phyloP scores from a whole-genome alignment of 129 eudicot genomes.

The Flaveria robusta region DNA sequence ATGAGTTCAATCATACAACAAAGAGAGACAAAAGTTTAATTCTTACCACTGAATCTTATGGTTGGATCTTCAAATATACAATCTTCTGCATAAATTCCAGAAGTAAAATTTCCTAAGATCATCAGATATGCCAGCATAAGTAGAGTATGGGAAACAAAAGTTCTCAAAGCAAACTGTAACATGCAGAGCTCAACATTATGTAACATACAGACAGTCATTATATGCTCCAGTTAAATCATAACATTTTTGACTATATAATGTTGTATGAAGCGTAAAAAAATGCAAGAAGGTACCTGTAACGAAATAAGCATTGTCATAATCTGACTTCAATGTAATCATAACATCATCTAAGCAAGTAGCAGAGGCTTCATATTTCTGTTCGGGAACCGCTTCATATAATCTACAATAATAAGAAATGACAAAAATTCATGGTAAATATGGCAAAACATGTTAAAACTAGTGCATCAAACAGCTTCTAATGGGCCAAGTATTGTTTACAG shows the following conservation, averaged over 20 bases:
- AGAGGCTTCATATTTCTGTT: slow-evolving; percentile 32
- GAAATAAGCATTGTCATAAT: slow-evolving; percentile 80
- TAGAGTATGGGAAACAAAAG: neutral
- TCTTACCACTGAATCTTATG: slow-evolving; percentile 71
- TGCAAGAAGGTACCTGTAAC: slow-evolving; percentile 61
- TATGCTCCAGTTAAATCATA: neutral
- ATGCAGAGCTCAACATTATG: neutral
- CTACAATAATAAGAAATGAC: slow-evolving; percentile 37
- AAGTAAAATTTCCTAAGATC: slow-evolving; percentile 64
- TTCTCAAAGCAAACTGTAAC: neutral
- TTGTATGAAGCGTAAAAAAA: neutral
- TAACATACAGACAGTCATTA: neutral
- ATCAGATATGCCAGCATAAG: slow-evolving; percentile 24
- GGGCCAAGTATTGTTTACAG: neutral
- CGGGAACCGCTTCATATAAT: slow-evolving; percentile 37
- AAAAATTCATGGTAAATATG: neutral
- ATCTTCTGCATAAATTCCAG: slow-evolving; percentile 74
- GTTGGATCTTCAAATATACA: slow-evolving; percentile 97
- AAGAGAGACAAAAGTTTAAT: neutral
- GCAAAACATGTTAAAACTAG: neutral
- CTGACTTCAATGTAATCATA: slow-evolving; percentile 54
- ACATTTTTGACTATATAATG: neutral
- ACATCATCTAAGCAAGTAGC: slow-evolving; percentile 61
- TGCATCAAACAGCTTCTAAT: neutral
- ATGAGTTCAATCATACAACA: neutral